phyloP scores from a whole-genome alignment of 169 alveolate genomes.

The Miamiensis avidus region DNA sequence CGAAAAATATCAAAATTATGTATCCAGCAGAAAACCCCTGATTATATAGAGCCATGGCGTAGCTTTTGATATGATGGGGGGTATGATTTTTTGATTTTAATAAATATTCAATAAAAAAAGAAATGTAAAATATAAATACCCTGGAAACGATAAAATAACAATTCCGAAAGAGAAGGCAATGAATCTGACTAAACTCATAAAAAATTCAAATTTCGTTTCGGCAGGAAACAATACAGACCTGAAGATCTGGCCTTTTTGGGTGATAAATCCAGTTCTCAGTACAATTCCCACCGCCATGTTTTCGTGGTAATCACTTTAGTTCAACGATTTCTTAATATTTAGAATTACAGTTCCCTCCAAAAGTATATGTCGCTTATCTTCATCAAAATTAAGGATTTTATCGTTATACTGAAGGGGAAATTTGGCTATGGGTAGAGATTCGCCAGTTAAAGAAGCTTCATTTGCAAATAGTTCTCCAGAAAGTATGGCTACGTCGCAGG shows the following conservation, averaged over 20 bases:
- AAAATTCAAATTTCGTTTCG: constrained; percentile 18
- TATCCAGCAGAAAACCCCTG: constrained; percentile 12
- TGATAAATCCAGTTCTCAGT: constrained; percentile 63
- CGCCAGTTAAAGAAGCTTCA: constrained; percentile 63
- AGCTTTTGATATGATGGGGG: background rate
- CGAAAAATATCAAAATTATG: constrained; percentile 24
- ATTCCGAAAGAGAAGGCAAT: no score
- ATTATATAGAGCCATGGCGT: constrained; percentile 1
- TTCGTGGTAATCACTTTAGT: no score
- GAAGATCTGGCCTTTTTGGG: constrained; percentile 72
- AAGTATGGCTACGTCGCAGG: constrained; percentile 67
- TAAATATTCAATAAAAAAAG: background rate
- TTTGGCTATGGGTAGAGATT: constrained; percentile 49
- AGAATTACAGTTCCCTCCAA: no score
- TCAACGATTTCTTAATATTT: no score
- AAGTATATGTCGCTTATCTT: no score
- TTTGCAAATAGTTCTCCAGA: constrained; percentile 60
- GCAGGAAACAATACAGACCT: constrained; percentile 74
- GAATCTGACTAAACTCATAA: background rate
- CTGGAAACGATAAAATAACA: no score
- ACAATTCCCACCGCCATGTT: constrained; percentile 69
- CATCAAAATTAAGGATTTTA: no score
- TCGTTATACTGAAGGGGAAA: no score
- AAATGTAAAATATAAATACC: no score
- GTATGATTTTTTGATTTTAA: background rate